Evolutionary conservation across 1,284 basidiomycete species (phyloP).

Genomic region (Ustilago loliicola): DNA sequence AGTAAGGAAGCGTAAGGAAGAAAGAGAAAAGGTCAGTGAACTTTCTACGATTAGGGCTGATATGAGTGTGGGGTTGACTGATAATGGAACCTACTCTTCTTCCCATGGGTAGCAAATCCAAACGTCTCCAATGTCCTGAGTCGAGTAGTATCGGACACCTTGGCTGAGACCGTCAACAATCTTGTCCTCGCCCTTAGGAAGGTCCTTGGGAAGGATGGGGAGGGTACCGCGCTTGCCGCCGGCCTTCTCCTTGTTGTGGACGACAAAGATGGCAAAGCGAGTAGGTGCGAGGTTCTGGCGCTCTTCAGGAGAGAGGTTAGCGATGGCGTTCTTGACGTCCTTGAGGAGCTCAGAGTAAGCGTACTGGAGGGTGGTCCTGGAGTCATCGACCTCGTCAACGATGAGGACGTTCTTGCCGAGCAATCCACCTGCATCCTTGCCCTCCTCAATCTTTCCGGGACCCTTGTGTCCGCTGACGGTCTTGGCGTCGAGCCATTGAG

Average conservation of each 20-base stretch:
- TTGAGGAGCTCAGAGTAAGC: conserved; percentile 69
- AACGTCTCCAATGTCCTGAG: conserved; percentile 64
- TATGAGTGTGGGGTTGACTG: background rate
- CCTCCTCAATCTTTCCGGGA: conserved; percentile 56
- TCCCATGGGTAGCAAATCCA: conserved; percentile 70
- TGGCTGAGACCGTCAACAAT: conserved; percentile 61
- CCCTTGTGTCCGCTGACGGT: conserved; percentile 48
- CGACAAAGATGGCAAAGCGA: conserved; percentile 70
- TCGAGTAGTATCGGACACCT: conserved; percentile 68
- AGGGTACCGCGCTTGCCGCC: conserved; percentile 65
- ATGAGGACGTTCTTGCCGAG: conserved; percentile 70
- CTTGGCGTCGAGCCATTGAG: conserved; percentile 69
- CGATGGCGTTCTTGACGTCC: conserved; percentile 63
- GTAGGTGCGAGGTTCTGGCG: conserved; percentile 62
- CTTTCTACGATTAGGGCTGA: background rate
- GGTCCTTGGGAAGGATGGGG: conserved; percentile 59
- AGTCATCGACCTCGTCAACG: conserved; percentile 70
- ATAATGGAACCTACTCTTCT: conserved; percentile 32
- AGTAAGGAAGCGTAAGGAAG: background rate
- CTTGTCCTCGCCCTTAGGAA: conserved; percentile 52
- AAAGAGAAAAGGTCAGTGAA: conserved; percentile 1
- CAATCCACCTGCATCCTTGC: conserved; percentile 64
- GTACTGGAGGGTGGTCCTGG: conserved; percentile 69
- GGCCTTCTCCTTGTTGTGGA: conserved; percentile 67
- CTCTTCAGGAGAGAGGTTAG: conserved; percentile 57